Base-by-base conservation (phyloP, 805 yeast genomes). In the Wickerhamomyces hampshirensis region DNA sequence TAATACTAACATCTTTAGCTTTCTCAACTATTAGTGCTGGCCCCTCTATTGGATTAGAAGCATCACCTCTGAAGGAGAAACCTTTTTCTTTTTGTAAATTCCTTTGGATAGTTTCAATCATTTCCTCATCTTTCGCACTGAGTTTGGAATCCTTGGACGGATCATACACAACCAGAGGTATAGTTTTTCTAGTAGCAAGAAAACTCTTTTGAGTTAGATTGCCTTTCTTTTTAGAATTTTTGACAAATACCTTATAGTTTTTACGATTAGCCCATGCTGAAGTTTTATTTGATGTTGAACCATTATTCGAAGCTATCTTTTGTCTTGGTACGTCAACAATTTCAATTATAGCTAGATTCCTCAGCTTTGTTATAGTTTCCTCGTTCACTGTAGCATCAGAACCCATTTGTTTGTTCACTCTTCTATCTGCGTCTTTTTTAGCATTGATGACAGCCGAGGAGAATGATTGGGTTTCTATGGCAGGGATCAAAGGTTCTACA, bases 171-270 rank as follows among this genome's bases (percentile, higher is more conserved):
- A 47, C 49, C 27, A 61, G 39, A 0, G 56, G 51, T 5, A 66
- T 55, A 40, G 51, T 63, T 9, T 58, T 53, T 35, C 65, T 58
- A 1, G 67, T 51, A 11, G 58, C 48, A 18, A 56, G 33, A 29
- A 49, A 51, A 5, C 55, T 56, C 12, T 45, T 46, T 21, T 39
- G 23, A 17, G 34, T 12, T 8, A 21, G 24, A 21, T 21, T 21
- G 10, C 11, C 11, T 8, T 26, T 18, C 13, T 28, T 41, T 12
- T 44, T 48, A 37, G 55, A 39, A 18, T 43, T 44, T 34, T 65
- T 66, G 3, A 54, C 56, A 50, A 69, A 69, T 5, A 41, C 53
- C 36, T 69, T 69, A 42, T 61, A 68, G 42, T 68, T 67, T 39
- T 59, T 65, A 10, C 70, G 43, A 1, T 51, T 55, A 15, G 45